Percentiles rank a stretch among this genome's conserved stretches.
Evolutionary conservation across 202 grass and related monocot species (phyloP).

Genomic region (Dendrocalamus latiflorus): DNA sequence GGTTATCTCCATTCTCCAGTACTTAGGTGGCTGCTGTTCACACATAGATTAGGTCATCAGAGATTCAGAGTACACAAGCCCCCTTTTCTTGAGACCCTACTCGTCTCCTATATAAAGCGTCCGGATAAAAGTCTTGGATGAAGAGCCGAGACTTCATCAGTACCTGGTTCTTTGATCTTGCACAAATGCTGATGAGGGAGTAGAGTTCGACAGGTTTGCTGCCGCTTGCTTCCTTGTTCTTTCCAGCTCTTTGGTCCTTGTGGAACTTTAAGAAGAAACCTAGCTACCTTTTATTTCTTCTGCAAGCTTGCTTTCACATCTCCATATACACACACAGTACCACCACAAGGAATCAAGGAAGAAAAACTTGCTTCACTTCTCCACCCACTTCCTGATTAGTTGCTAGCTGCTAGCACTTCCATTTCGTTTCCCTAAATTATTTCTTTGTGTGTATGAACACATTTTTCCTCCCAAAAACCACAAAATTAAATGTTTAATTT

Average conservation of each 20-base stretch:
- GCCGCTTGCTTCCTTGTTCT: constrained; percentile 22
- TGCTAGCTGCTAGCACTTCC: not conserved
- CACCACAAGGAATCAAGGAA: not conserved
- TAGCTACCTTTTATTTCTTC: constrained; percentile 15
- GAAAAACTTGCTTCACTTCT: constrained; percentile 1
- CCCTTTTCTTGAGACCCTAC: constrained; percentile 25
- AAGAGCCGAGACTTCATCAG: not conserved
- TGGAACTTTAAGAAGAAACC: not conserved
- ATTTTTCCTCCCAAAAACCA: not conserved
- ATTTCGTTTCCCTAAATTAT: not conserved
- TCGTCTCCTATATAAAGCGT: constrained; percentile 25
- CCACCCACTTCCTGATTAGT: not conserved
- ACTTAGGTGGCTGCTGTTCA: constrained; percentile 37
- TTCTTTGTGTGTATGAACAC: not conserved
- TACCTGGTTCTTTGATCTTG: constrained; percentile 19
- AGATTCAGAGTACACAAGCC: not conserved
- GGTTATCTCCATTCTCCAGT: not conserved
- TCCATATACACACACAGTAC: not conserved
- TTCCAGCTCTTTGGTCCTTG: constrained; percentile 6
- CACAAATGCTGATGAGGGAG: not conserved
- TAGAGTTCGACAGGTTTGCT: constrained; percentile 27
- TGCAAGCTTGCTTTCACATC: constrained; percentile 49
- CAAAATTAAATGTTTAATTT: not conserved
- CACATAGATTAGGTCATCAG: constrained; percentile 51
- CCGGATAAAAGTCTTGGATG: no score